A percentile compares a stretch with the other conserved stretches of the same genome.
Evolutionary conservation across 2,329 filamentous ascomycete genomes (phyloP).

Genomic region (Fusarium sp.): DNA sequence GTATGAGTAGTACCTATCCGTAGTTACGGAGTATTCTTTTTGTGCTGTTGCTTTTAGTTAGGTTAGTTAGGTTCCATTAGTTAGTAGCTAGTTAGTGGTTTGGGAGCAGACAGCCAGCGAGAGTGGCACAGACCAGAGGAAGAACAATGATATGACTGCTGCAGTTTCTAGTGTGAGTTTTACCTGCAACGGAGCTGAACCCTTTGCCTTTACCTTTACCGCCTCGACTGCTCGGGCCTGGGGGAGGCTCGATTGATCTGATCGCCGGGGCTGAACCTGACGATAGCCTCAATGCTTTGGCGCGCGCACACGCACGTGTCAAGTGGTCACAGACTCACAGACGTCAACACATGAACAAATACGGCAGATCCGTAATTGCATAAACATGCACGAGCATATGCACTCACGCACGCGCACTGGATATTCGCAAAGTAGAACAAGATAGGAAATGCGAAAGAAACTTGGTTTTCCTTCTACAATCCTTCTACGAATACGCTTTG

Average conservation of each 20-base stretch:
- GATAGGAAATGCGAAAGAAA: constrained; percentile 6
- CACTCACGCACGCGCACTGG: not conserved
- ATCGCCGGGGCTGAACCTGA: constrained; percentile 5
- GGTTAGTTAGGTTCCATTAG: too few relatives aligned
- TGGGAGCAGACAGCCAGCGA: not conserved
- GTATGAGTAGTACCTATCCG: not conserved
- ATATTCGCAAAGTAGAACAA: constrained; percentile 6
- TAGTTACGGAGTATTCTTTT: not conserved
- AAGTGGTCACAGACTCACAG: constrained; percentile 9
- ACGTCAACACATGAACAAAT: constrained; percentile 14
- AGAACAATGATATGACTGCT: not conserved
- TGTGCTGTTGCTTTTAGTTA: not conserved
- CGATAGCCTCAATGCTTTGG: constrained; percentile 32
- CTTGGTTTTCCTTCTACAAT: constrained; percentile 20
- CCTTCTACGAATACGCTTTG: constrained; percentile 17
- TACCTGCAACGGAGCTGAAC: too few relatives aligned
- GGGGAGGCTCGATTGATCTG: constrained; percentile 21
- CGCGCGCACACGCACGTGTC: constrained; percentile 5
- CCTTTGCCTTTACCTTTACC: not conserved
- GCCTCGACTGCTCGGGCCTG: not conserved
- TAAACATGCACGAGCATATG: constrained; percentile 13
- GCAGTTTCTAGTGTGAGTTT: too few relatives aligned
- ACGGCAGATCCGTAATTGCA: constrained; percentile 30
- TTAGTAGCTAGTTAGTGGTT: not conserved
- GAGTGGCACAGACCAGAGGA: constrained; percentile 22